Conservation (phyloP, 1,139 yeast genomes). For the Insectozyma bohioensis region DNA sequence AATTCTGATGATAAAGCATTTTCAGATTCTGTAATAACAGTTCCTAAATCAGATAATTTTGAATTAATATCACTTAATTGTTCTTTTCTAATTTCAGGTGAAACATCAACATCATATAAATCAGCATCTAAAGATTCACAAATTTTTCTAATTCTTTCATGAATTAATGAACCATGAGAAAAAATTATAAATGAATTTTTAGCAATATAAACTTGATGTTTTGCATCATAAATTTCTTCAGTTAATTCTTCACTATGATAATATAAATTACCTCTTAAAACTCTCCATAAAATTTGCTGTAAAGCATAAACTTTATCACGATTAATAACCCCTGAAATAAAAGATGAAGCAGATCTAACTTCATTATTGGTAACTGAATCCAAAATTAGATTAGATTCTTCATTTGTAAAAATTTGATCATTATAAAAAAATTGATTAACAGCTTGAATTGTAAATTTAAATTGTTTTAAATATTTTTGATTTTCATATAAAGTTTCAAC, state of each 20-base stretch:
- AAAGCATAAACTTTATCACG: conserved; percentile 67
- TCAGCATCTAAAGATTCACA: conserved; percentile 49
- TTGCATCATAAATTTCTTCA: conserved; percentile 43
- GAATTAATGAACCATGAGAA: conserved; percentile 43
- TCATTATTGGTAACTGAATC: conserved; percentile 17
- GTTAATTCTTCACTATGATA: conserved; percentile 69
- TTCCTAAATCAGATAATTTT: conserved; percentile 56
- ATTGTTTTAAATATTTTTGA: conserved; percentile 39
- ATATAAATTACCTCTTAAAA: conserved; percentile 83
- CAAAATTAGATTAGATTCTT: not conserved
- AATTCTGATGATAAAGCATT: conserved; percentile 67
- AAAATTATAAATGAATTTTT: conserved; percentile 47
- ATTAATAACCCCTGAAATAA: conserved; percentile 81
- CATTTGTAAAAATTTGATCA: conserved; percentile 23
- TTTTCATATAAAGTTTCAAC: conserved; percentile 33
- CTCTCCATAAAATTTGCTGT: conserved; percentile 91
- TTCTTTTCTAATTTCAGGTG: conserved; percentile 32
- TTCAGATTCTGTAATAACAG: conserved; percentile 54
- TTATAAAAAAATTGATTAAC: conserved; percentile 64
- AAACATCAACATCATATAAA: conserved; percentile 37
- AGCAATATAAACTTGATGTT: conserved; percentile 29
- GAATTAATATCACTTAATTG: conserved; percentile 57
- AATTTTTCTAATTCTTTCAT: conserved; percentile 41
- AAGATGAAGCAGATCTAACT: conserved; percentile 30
- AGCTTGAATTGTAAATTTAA: conserved; percentile 49